Evolutionary conservation across 352 stramenopile genomes (phyloP).

Genomic region (Globisporangium iwayamae): DNA sequence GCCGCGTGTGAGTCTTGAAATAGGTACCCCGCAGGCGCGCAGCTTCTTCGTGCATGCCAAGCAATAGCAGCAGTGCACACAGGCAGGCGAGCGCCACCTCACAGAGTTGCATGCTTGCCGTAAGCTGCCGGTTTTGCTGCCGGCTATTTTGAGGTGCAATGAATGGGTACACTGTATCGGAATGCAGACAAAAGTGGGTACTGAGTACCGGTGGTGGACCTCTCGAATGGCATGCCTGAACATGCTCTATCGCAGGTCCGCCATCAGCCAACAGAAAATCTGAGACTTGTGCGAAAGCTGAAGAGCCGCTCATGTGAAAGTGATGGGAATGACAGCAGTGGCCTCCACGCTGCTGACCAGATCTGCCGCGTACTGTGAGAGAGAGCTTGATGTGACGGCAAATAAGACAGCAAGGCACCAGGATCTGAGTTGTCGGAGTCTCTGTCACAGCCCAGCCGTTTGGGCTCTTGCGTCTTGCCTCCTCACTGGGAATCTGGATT

Average conservation of each 20-base stretch:
- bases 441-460: not conserved
- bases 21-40: not conserved
- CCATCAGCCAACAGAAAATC: not conserved
- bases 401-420: not conserved
- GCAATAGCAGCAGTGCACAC: not conserved
- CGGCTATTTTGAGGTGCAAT: not conserved
- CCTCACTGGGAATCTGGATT: not conserved
- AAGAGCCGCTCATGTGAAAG: not conserved
- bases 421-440: not conserved
- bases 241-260: slow-evolving; percentile 1
- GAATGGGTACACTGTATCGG: too few species aligned
- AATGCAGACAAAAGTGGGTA: not conserved
- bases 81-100: too few species aligned
- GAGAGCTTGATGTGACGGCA: not conserved
- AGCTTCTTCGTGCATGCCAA: not conserved
- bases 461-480: not conserved
- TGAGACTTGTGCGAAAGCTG: not conserved
- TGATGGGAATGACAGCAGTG: slow-evolving; percentile 1
- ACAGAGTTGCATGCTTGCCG: too few species aligned
- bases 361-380: not conserved
- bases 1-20: not conserved
- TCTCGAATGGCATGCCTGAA: not conserved
- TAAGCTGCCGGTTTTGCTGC: not conserved
- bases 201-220: slow-evolving; percentile 6
- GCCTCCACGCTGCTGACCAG: not conserved